Percentiles rank a stretch among this genome's conserved stretches.
These are phyloP conservation scores for Gnomoniopsis smithogilvyi DNA, from an alignment of 2,329 filamentous ascomycete genomes.

Conservation along the genomic window DNA sequence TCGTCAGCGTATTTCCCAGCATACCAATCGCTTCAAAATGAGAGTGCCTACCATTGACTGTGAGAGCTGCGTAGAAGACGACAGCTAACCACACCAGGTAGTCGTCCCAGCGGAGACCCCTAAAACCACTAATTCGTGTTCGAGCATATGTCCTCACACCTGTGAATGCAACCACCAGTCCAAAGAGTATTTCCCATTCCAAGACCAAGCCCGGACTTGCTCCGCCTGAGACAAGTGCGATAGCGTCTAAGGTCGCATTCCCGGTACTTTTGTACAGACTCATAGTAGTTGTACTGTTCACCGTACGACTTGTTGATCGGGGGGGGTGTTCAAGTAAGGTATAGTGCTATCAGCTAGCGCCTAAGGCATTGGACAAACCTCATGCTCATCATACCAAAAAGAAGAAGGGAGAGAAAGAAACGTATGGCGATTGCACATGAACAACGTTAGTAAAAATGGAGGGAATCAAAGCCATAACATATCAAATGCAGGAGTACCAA, in stretches of 20 bases:
- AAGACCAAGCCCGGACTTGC: neutral
- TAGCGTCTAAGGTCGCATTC: slow-evolving; percentile 12
- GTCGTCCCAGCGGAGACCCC: slow-evolving; percentile 27
- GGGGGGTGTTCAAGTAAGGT: neutral
- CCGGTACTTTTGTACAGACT: slow-evolving; percentile 1
- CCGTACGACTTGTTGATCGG: neutral
- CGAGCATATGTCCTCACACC: slow-evolving; percentile 29
- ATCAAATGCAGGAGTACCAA: neutral
- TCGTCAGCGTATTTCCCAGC: neutral
- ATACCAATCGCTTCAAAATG: neutral
- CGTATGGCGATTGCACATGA: too few species aligned
- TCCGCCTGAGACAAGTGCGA: slow-evolving; percentile 10
- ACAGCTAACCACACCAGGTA: slow-evolving; percentile 26
- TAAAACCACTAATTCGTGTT: slow-evolving; percentile 22
- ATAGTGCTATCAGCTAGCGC: neutral
- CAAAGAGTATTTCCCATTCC: slow-evolving; percentile 21
- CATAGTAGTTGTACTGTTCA: neutral
- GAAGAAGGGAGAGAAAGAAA: too few species aligned
- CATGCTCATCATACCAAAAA: too few species aligned
- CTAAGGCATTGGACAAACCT: neutral
- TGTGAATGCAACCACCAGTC: slow-evolving; percentile 24
- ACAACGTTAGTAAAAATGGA: neutral
- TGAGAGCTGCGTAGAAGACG: slow-evolving; percentile 3
- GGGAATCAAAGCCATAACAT: neutral
- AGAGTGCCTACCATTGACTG: neutral